Conservation (phyloP, 495 filamentous ascomycete genomes). For the Bombardia bombarda region DNA sequence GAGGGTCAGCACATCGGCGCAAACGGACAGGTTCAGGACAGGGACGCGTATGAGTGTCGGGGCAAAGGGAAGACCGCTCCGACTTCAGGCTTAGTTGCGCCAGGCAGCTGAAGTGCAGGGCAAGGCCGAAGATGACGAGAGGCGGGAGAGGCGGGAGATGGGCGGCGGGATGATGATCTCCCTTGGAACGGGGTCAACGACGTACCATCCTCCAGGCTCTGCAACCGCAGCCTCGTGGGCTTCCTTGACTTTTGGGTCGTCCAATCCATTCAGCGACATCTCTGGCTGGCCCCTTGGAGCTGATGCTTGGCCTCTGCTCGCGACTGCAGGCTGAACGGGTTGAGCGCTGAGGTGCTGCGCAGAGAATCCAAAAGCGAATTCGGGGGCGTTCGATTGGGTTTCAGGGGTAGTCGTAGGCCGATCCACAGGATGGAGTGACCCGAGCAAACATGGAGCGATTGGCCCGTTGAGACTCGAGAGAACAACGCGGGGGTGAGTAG, state of each 20-base stretch:
- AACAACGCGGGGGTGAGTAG: too few species aligned
- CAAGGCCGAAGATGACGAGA: neutral
- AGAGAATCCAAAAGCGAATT: neutral
- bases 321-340: conserved; percentile 11
- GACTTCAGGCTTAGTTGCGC: too few species aligned
- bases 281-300: conserved; percentile 12
- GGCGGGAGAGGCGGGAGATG: neutral
- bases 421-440: neutral
- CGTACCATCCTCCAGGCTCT: conserved; percentile 91
- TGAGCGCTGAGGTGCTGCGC: conserved; percentile 4
- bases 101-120: conserved; percentile 3
- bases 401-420: neutral
- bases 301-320: conserved; percentile 8
- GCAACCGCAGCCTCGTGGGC: conserved; percentile 71
- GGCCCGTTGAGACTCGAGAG: conserved; percentile 8
- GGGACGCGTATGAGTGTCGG: too few species aligned
- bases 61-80: too few species aligned
- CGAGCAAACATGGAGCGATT: conserved; percentile 12
- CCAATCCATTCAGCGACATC: conserved; percentile 98
- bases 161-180: neutral
- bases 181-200: neutral
- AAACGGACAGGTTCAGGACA: too few species aligned
- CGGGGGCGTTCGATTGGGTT: neutral
- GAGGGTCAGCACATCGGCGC: too few species aligned
- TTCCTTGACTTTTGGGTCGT: conserved; percentile 69